These are phyloP conservation scores for Starmerella stellata DNA, from an alignment of 805 yeast species.

Conservation along the genomic window DNA sequence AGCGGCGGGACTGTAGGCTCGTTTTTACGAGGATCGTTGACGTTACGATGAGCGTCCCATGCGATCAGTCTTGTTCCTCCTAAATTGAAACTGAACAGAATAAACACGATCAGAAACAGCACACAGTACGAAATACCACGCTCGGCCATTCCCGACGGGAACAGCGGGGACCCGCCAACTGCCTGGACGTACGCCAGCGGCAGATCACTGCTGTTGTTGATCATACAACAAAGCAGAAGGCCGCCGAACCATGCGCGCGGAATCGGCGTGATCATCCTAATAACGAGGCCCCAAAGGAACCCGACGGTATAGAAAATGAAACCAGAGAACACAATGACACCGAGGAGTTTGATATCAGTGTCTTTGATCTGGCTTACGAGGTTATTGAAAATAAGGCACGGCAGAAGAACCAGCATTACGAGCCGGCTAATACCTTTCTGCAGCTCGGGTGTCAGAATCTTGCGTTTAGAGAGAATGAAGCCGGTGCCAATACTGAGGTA, in stretches of 20 bases:
- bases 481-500: slow-evolving; percentile 56
- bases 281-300: slow-evolving; percentile 25
- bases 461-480: slow-evolving; percentile 40
- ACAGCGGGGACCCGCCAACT: slow-evolving; percentile 40
- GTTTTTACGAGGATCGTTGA: slow-evolving; percentile 12
- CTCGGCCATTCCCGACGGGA: slow-evolving; percentile 41
- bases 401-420: slow-evolving; percentile 50
- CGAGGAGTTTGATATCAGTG: slow-evolving; percentile 51
- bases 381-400: slow-evolving; percentile 59
- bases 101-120: slow-evolving; percentile 52
- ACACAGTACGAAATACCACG: slow-evolving; percentile 73
- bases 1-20: slow-evolving; percentile 16
- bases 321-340: slow-evolving; percentile 39
- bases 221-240: slow-evolving; percentile 46
- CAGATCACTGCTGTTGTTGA: slow-evolving; percentile 65
- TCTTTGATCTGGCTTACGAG: slow-evolving; percentile 49
- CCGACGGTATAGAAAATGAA: slow-evolving; percentile 32
- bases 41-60: slow-evolving; percentile 38
- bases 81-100: slow-evolving; percentile 50
- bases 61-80: slow-evolving; percentile 58
- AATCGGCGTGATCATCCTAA: slow-evolving; percentile 34
- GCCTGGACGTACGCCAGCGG: slow-evolving; percentile 65
- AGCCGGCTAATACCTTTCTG: slow-evolving; percentile 42
- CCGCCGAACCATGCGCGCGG: slow-evolving; percentile 71
- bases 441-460: slow-evolving; percentile 31